A percentile compares a stretch with the other conserved stretches of the same genome.
These are phyloP conservation scores for Blastobotrys raffinosifermentans DNA, from an alignment of 1,139 yeast genomes.

Conservation along the genomic window DNA sequence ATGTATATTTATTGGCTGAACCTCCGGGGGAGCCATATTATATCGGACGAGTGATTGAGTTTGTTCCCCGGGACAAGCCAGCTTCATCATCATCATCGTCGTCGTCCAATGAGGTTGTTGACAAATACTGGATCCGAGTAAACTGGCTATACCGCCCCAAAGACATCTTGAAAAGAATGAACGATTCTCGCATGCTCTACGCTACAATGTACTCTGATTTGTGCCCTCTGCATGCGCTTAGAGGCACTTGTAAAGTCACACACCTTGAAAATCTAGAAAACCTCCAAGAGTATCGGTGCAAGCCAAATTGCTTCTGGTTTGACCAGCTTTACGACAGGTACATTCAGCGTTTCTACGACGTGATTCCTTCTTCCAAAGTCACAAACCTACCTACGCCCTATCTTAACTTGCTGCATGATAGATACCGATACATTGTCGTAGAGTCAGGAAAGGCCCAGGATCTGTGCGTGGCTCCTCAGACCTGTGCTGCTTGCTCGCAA, in stretches of 20 bases:
- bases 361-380: constrained; percentile 53
- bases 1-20: constrained; percentile 79
- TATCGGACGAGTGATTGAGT: constrained; percentile 79
- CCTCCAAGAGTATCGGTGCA: constrained; percentile 47
- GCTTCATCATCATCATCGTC: constrained; percentile 17
- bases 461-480: constrained; percentile 55
- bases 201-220: constrained; percentile 85
- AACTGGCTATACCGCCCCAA: constrained; percentile 93
- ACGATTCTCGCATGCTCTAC: constrained; percentile 69
- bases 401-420: constrained; percentile 55
- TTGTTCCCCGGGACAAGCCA: constrained; percentile 33
- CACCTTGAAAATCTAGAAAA: constrained; percentile 64
- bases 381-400: constrained; percentile 56
- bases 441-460: constrained; percentile 68
- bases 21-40: constrained; percentile 96
- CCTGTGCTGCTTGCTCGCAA: constrained; percentile 71
- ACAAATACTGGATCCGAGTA: constrained; percentile 55
- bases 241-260: constrained; percentile 69
- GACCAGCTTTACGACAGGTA: constrained; percentile 83
- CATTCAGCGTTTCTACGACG: constrained; percentile 77
- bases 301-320: constrained; percentile 75
- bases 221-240: constrained; percentile 68
- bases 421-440: constrained; percentile 69
- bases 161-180: constrained; percentile 63
- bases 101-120: constrained; percentile 15